Evolutionary conservation across 176 grass and related monocot species (phyloP), one percentile per base, ranked within the genome.

Genomic region (Avena sativa): DNA sequence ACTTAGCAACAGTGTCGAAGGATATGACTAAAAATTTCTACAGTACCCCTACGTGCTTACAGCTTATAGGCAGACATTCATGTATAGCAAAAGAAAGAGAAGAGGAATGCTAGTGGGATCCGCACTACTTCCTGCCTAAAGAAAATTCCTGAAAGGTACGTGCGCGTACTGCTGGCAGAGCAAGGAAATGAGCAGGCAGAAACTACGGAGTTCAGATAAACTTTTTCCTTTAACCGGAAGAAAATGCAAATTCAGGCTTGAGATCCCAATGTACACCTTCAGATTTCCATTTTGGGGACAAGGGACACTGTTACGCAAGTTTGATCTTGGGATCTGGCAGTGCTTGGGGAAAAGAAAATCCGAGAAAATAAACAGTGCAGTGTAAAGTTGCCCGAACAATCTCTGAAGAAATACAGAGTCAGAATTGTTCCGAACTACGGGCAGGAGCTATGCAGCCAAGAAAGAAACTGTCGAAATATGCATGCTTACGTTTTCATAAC

Each of bases 91-190:
- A 16, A 46, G n/a, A 21, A 20, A 49, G 66, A 62, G 57, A 48
- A 53, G 51, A 17, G 51, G 53, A 78, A 3, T 76, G 83, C 6
- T 64, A 85, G 71, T 62, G 55, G 82, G 46, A 13, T 75, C 30
- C 49, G 71, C 82, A 13, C 69, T 61, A 48, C 25, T n/a, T 85
- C 17, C 58, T 51, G 43, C 59, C 71, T 77, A 76, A 77, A 77
- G 28, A 11, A 78, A 78, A 12, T 65, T 43, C 12, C 23, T 2
- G 60, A 85, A 63, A 65, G 59, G 19, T 25, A 30, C 25, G 62
- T 60, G 11, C 25, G 52, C 38, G 44, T 19, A 14, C 23, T 4
- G 44, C 14, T 62, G 21, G 36, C 44, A 48, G 47, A 4, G 43
- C 61, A 55, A n/a, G n/a, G n/a, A n/a, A 65, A 82, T 32, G 63